A percentile compares a stretch with the other conserved stretches of the same genome.
phyloP scores from a whole-genome alignment of 2,329 filamentous ascomycete species.

The Diaporthe ampelina region DNA sequence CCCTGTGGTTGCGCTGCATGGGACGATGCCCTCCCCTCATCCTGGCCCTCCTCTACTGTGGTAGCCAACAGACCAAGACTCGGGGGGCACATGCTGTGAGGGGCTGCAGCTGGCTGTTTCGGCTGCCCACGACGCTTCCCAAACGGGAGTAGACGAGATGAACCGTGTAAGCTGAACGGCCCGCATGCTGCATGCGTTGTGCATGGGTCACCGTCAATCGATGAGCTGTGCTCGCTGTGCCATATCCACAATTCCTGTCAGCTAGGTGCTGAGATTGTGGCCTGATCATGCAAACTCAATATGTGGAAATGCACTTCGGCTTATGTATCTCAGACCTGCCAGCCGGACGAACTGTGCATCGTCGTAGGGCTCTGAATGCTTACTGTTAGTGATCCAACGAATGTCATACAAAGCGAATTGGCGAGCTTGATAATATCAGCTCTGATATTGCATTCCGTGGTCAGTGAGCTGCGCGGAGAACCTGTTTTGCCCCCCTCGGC shows the following conservation, averaged over 20 bases:
- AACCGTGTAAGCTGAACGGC: slow-evolving; percentile 34
- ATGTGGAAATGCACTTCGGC: neutral
- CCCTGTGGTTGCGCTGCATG: slow-evolving; percentile 23
- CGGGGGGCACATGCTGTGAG: slow-evolving; percentile 20
- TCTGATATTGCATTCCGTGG: slow-evolving; percentile 20
- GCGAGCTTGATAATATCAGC: slow-evolving; percentile 20
- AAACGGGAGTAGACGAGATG: slow-evolving; percentile 30
- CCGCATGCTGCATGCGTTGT: slow-evolving; percentile 28
- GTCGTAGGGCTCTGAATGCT: neutral
- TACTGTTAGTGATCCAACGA: neutral
- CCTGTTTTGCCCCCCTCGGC: slow-evolving; percentile 16
- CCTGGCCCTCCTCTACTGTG: neutral
- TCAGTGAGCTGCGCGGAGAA: slow-evolving; percentile 19
- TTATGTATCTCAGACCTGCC: neutral
- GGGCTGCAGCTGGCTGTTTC: slow-evolving; percentile 30
- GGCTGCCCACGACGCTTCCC: slow-evolving; percentile 22
- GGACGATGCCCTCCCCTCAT: neutral
- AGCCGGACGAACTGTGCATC: slow-evolving; percentile 3
- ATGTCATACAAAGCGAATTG: neutral
- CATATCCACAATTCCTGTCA: slow-evolving; percentile 32
- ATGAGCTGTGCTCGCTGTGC: slow-evolving; percentile 21
- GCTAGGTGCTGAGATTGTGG: slow-evolving; percentile 20
- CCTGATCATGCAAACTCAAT: slow-evolving; percentile 22
- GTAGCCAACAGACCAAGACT: slow-evolving; percentile 19
- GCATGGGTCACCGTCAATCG: slow-evolving; percentile 18